Conservation (phyloP, 2,329 filamentous ascomycete genomes). For the Raffaelea deltoideospora region DNA sequence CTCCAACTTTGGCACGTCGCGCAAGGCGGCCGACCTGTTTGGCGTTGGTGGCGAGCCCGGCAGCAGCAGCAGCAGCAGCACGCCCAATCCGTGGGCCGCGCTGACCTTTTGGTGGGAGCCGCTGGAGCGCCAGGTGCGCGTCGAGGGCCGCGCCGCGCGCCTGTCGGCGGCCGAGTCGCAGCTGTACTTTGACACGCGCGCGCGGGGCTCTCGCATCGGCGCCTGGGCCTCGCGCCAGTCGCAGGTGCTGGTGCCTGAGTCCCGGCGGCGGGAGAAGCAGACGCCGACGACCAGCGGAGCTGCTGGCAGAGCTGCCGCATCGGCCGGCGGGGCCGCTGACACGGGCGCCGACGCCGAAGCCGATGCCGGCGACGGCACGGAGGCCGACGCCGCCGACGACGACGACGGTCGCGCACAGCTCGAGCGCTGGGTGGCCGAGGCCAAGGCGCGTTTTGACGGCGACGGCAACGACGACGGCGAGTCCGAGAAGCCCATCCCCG, state of each 20-base stretch:
- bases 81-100: slow-evolving; percentile 58
- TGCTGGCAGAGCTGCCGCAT: no score
- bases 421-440: slow-evolving; percentile 62
- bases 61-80: slow-evolving; percentile 1
- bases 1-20: slow-evolving; percentile 74
- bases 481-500: slow-evolving; percentile 76
- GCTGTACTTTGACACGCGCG: slow-evolving; percentile 50
- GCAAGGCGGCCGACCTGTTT: slow-evolving; percentile 51
- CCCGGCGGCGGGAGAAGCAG: no score
- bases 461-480: slow-evolving; percentile 53
- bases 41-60: slow-evolving; percentile 8
- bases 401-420: slow-evolving; percentile 60
- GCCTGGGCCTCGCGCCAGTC: slow-evolving; percentile 93
- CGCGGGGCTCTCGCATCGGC: slow-evolving; percentile 69
- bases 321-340: no score
- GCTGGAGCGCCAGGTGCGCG: slow-evolving; percentile 75
- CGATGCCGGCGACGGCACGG: neutral
- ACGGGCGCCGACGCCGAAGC: no score
- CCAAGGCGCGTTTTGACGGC: slow-evolving; percentile 64
- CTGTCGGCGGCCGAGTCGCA: slow-evolving; percentile 58
- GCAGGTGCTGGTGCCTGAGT: slow-evolving; percentile 46
- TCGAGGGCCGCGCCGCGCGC: slow-evolving; percentile 63
- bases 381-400: no score
- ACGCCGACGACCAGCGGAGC: no score
- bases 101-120: slow-evolving; percentile 85